Evolutionary conservation across 495 filamentous ascomycete species (phyloP).

Genomic region (Hypomontagnella submonticulosa): DNA sequence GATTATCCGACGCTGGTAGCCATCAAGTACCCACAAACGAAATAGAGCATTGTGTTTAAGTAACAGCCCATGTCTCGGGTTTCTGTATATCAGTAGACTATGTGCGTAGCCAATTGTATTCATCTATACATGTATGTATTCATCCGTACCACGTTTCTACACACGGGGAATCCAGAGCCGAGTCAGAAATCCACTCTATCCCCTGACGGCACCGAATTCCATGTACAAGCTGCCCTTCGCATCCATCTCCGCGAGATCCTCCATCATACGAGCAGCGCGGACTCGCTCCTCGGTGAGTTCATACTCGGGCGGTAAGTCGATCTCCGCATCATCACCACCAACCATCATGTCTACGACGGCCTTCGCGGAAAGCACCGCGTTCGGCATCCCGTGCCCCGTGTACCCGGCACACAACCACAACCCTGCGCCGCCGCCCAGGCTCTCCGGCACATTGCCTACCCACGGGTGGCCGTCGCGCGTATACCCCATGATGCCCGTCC

Average conservation of each 20-base stretch:
- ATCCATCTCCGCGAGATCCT: conserved; percentile 38
- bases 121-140: conserved; percentile 7
- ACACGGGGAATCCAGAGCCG: too few relatives aligned
- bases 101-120: not conserved
- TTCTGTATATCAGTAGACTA: not conserved
- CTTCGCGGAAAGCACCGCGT: conserved; percentile 74
- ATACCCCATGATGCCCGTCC: conserved; percentile 89
- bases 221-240: conserved; percentile 38
- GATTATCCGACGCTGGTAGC: not conserved
- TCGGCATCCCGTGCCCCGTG: conserved; percentile 86
- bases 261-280: conserved; percentile 33
- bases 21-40: conserved; percentile 12
- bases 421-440: conserved; percentile 48
- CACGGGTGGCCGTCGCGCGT: conserved; percentile 74
- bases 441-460: conserved; percentile 68
- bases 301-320: conserved; percentile 58
- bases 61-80: not conserved
- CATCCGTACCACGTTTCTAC: not conserved
- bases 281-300: conserved; percentile 57
- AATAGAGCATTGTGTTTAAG: conserved; percentile 13
- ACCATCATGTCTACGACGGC: conserved; percentile 73
- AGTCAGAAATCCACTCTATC: not conserved
- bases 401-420: conserved; percentile 72
- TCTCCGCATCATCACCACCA: conserved; percentile 44
- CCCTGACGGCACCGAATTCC: conserved; percentile 23